Base-by-base conservation (phyloP, 2,329 filamentous ascomycete species). In the Blastomyces gilchristii region DNA sequence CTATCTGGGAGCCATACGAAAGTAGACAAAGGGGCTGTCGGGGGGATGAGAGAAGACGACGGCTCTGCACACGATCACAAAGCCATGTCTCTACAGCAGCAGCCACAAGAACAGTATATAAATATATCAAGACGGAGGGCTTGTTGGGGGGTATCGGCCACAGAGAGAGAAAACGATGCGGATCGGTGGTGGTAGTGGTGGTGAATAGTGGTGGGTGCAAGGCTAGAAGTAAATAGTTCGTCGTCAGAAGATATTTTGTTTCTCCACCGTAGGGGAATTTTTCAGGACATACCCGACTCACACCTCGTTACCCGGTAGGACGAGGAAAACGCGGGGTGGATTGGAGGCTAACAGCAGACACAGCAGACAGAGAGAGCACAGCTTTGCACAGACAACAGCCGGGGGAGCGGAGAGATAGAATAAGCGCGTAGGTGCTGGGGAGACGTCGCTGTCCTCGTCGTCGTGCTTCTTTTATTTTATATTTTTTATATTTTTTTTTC, bases 1-100 rank as follows among this genome's bases (percentile, higher is more conserved):
- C 71, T 75, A 72, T 69, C 73, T 69, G 71, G 73, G 69, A 74
- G 74, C 74, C 75, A 76, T 76, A 70, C 71, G 74, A 73, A 65
- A 68, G 63, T 16, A 43, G n/a, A 25, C 61, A 47, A 62, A 63
- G 56, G 63, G 65, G 37, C 67, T 63, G 61, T 60, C 61, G 65
- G 63, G 65, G 65, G 65, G 63, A 62, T 60, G 63, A 64, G 63
- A 64, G 64, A 65, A 67, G 67, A 66, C 67, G 31, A 56, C 34
- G 31, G 37, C 52, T 34, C 31, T 34, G 52, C 16, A 56, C 28
- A 22, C 5, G 31, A 65, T 69, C 73, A 76, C 62, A 70, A 71
- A 68, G 72, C 73, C 75, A 77, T 77, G 66, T 72, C 43, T 50
- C 22, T 12, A 37, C 25, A 45, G 34, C 37, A 62, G 18, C 7